Base-by-base conservation (phyloP, 2,329 filamentous ascomycete genomes). In the Endoconidiophora laricicola region DNA sequence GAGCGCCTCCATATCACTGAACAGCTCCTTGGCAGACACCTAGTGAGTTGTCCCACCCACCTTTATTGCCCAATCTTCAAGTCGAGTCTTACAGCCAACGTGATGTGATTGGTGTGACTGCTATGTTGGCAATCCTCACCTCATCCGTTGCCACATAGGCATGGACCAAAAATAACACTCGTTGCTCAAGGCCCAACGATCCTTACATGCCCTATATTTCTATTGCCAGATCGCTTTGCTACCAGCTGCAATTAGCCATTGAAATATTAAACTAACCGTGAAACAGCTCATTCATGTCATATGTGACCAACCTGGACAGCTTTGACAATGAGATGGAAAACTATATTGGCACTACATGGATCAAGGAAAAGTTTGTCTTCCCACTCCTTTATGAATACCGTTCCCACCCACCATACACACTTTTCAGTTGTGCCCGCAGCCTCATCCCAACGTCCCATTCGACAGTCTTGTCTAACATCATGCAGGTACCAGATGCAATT, bases 211-310 rank as follows among this genome's bases (percentile, higher is more conserved):
- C 65, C 62, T 50, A 60, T 85, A 54, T 69, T 74, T 44, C 71
- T 71, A 24, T 66, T 76, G 53, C 88, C 82, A 82, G 85, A 71
- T 60, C 77, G 71, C 18, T 16, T 18, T 47, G 36, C 24, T 44
- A 14, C 12, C 43, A n/a, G 10, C 23, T 20, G 4, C 3, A 6
- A 16, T 16, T n/a, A 14, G 18, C 33, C 26, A 33, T 16, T 18
- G 18, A 40, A 38, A 36, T 47, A 47, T 39, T 20, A 14, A 23
- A 47, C 23, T 47, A 22, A 33, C 26, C 12, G 26, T 3, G 14
- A 36, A 37, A 44, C 60, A 94, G 88, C 66, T 81, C 87, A 44
- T 98, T 96, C 63, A 75, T 98, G 56, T 70, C 78, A 56, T 85
- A 75, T 63, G 91, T 96, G 58, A 83, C 83, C 42, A 80, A 83